Evolutionary conservation across 1,284 basidiomycete species (phyloP).

Genomic region (Athelia sp.): DNA sequence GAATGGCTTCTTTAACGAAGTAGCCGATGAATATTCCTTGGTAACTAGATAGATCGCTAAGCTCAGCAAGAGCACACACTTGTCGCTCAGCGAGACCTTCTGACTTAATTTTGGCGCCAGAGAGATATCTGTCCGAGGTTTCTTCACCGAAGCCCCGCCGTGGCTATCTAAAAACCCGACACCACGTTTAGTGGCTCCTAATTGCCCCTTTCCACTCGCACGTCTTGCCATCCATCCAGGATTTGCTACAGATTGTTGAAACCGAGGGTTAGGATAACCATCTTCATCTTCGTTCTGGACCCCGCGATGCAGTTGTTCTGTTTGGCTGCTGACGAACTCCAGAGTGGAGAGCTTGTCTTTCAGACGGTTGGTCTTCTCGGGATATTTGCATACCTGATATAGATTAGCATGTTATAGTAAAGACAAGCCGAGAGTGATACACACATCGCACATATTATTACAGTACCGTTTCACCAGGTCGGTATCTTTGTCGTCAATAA

Average conservation of each 20-base stretch:
- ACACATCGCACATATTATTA: slow-evolving; percentile 79
- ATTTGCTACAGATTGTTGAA: slow-evolving; percentile 3
- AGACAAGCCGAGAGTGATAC: slow-evolving; percentile 20
- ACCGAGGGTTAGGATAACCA: slow-evolving; percentile 7
- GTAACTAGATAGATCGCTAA: slow-evolving; percentile 29
- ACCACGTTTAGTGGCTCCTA: not conserved
- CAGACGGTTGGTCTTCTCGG: slow-evolving; percentile 52
- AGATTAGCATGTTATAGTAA: not conserved
- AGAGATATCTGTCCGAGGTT: not conserved
- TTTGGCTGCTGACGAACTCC: slow-evolving; percentile 32
- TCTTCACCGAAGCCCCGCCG: not conserved
- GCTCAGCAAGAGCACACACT: not conserved
- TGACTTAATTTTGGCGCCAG: not conserved
- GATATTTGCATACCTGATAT: slow-evolving; percentile 70
- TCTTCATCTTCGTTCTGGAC: slow-evolving; percentile 21
- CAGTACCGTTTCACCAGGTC: slow-evolving; percentile 55
- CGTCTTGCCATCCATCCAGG: slow-evolving; percentile 4
- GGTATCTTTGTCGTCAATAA: slow-evolving; percentile 48
- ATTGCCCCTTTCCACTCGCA: not conserved
- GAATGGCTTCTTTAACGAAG: slow-evolving; percentile 34
- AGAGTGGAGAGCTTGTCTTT: slow-evolving; percentile 46
- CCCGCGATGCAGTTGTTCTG: slow-evolving; percentile 17
- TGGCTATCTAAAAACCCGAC: not conserved
- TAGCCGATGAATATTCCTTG: slow-evolving; percentile 35
- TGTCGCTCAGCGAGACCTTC: not conserved